Evolutionary conservation across 176 grass and related monocot genomes (phyloP).

Genomic region (Alopecurus myosuroides): DNA sequence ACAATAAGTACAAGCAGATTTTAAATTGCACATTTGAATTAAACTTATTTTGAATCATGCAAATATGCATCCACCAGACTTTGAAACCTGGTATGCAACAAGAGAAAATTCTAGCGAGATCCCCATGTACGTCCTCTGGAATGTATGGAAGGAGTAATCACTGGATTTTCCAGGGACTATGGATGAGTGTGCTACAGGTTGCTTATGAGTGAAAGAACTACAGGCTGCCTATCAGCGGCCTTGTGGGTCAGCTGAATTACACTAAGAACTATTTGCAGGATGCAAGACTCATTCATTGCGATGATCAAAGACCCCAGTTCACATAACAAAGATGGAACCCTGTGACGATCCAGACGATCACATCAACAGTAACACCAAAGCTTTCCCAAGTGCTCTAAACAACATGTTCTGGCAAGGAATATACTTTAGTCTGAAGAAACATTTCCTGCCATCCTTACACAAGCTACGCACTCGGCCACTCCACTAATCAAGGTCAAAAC

Average conservation of each 20-base stretch:
- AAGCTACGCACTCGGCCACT: not conserved
- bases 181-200: not conserved
- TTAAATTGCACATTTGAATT: not conserved
- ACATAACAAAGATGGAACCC: not conserved
- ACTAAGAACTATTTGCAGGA: not conserved
- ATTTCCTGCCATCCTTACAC: not conserved
- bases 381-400: not conserved
- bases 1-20: not conserved
- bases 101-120: not conserved
- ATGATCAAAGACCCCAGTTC: not conserved
- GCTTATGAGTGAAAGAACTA: not conserved
- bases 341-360: not conserved
- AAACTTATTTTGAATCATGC: not conserved
- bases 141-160: not conserved
- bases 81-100: not conserved
- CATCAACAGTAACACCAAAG: not conserved
- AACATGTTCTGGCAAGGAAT: not conserved
- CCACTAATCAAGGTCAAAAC: too few species aligned
- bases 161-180: not conserved
- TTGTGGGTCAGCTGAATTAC: not conserved
- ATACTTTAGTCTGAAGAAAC: not conserved
- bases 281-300: not conserved
- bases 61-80: not conserved
- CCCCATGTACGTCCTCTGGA: not conserved
- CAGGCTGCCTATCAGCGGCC: not conserved